Evolutionary conservation across 2,329 filamentous ascomycete species (phyloP), one percentile per base, ranked within the genome.

Genomic region (Ophiognomonia clavigignenti-juglandacearum): DNA sequence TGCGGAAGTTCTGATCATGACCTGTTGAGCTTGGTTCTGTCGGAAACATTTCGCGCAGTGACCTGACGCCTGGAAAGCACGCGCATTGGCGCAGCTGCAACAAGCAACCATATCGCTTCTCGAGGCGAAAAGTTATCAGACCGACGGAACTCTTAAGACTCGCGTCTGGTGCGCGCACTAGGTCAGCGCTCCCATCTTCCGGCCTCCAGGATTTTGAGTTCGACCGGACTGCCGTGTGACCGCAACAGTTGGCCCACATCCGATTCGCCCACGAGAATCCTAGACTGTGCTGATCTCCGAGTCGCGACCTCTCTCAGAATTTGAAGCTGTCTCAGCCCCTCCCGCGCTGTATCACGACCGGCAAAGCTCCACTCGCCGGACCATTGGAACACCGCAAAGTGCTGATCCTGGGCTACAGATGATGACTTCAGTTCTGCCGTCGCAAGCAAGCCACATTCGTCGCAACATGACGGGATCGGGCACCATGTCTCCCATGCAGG

Each of bases 381-480:
- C 19, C n/a, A 43, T 13, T 31, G 47, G 38, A 23, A 34, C 34
- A 42, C 26, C n/a, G 24, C 10, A 39, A n/a, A 18, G 37, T 20
- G 26, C 19, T 38, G 24, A 26, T 43, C 20, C 36, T 35, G 16
- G 56, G 53, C 56, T 57, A 54, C 59, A 66, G 56, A 58, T 29
- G 11, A 73, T 73, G 69, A 67, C 67, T 62, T 70, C 67, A 45
- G 59, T 72, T 52, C 60, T 72, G 49, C 53, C 65, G 53, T 59
- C 66, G 51, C 65, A 66, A 53, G 59, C 62, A 43, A 61, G 59
- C 58, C 65, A 70, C 53, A 62, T 67, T 42, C 67, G 65, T 56
- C 58, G 63, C 40, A 58, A 61, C 37, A 57, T 70, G 38, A 62
- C 68, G 50, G 61, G 67, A 43, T 64, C 68, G 39, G 59, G 64